Percentiles rank a stretch among this genome's conserved stretches.
Conservation (phyloP, 2,329 filamentous ascomycete species). For the Pseudodiploospora longispora region DNA sequence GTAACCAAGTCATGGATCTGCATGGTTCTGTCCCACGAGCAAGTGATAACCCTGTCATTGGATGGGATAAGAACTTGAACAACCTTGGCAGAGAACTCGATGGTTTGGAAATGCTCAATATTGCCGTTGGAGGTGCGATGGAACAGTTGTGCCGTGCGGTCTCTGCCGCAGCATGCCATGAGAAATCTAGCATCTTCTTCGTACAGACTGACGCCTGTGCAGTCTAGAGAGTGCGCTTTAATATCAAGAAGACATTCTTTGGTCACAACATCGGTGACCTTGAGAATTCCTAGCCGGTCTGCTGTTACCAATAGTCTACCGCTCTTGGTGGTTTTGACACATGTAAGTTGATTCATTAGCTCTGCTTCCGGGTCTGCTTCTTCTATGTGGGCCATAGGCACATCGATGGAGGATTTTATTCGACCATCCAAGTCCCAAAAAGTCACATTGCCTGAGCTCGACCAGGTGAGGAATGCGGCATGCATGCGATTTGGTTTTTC, state of each 20-base stretch:
- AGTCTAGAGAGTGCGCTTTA: conserved; percentile 80
- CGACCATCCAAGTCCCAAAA: conserved; percentile 75
- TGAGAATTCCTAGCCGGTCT: conserved; percentile 78
- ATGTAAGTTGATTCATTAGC: conserved; percentile 49
- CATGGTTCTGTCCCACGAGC: conserved; percentile 79
- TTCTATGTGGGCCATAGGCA: conserved; percentile 71
- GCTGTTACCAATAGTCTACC: conserved; percentile 68
- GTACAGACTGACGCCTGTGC: conserved; percentile 71
- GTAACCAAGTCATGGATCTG: conserved; percentile 72
- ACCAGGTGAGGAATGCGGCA: conserved; percentile 84
- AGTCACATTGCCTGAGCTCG: conserved; percentile 67
- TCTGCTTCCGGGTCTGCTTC: conserved; percentile 46
- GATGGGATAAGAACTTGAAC: conserved; percentile 66
- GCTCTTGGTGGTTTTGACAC: conserved; percentile 50
- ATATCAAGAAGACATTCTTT: conserved; percentile 59
- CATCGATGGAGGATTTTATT: conserved; percentile 53
- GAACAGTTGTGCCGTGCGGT: conserved; percentile 93
- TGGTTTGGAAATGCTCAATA: conserved; percentile 79
- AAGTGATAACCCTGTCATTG: conserved; percentile 70
- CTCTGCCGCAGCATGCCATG: conserved; percentile 76
- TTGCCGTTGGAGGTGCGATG: conserved; percentile 44
- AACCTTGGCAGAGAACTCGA: conserved; percentile 87
- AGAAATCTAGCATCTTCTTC: conserved; percentile 54
- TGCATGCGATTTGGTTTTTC: conserved; percentile 49
- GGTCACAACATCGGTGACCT: conserved; percentile 55